Conservation (phyloP, 108 stramenopile species). For the Cyclotella distinguenda region DNA sequence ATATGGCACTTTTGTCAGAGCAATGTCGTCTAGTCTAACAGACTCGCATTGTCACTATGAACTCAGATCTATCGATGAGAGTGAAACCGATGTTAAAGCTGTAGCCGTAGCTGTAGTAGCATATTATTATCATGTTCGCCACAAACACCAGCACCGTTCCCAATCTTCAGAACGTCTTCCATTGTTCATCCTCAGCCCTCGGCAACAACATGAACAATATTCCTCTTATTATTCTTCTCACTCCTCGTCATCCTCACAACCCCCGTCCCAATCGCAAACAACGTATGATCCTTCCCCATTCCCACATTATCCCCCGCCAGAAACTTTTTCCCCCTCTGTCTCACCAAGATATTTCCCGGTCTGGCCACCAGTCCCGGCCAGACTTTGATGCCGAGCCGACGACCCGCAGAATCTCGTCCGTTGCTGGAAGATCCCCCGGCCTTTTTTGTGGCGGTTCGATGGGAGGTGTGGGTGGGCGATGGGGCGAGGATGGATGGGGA, state of each 20-base stretch:
- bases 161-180: too few relatives aligned
- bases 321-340: slow-evolving; percentile 94
- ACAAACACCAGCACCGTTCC: too few relatives aligned
- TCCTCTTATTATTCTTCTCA: slow-evolving; percentile 63
- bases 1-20: too few relatives aligned
- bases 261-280: slow-evolving; percentile 85
- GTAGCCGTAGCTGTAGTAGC: too few relatives aligned
- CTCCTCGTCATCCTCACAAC: slow-evolving; percentile 77
- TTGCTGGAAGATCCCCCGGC: slow-evolving; percentile 94
- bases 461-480: slow-evolving; percentile 2
- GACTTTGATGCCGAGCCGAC: slow-evolving; percentile 94
- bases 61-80: too few relatives aligned
- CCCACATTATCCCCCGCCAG: slow-evolving; percentile 88
- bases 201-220: slow-evolving; percentile 70
- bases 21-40: too few relatives aligned
- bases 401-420: slow-evolving; percentile 92
- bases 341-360: slow-evolving; percentile 92
- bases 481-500: background rate
- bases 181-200: too few relatives aligned
- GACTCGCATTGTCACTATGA: too few relatives aligned
- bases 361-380: slow-evolving; percentile 74
- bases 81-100: too few relatives aligned
- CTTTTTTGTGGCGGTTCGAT: slow-evolving; percentile 92
- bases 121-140: too few relatives aligned
- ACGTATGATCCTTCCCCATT: slow-evolving; percentile 93